phyloP scores from a whole-genome alignment of 2,329 filamentous ascomycete genomes.

The Ascochyta viciae-villosae region DNA sequence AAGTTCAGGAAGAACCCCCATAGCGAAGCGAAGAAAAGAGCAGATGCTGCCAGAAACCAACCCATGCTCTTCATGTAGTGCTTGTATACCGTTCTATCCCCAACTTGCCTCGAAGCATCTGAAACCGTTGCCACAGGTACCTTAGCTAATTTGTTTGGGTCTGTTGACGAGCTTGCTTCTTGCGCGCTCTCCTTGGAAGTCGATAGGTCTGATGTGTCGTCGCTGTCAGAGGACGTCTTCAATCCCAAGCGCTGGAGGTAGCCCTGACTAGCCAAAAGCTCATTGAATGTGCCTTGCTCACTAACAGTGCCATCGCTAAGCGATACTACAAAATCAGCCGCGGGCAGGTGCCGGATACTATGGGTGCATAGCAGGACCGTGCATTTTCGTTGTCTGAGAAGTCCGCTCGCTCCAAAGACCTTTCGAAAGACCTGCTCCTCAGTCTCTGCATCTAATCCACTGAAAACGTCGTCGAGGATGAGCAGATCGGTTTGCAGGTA shows the following conservation, averaged over 20 bases:
- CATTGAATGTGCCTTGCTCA: conserved; percentile 45
- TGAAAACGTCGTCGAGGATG: conserved; percentile 58
- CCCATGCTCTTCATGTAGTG: conserved; percentile 22
- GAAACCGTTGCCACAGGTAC: too few species aligned
- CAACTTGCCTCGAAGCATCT: conserved; percentile 3
- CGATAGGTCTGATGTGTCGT: neutral
- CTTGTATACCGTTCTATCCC: conserved; percentile 22
- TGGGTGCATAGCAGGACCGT: conserved; percentile 28
- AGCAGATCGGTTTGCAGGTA: conserved; percentile 54
- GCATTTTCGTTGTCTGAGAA: conserved; percentile 45
- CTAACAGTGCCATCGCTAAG: conserved; percentile 11
- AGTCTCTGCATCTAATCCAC: conserved; percentile 56
- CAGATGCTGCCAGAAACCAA: neutral
- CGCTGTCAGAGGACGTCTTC: too few species aligned
- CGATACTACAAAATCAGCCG: conserved; percentile 20
- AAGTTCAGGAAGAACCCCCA: conserved; percentile 4
- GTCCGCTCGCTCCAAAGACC: conserved; percentile 51
- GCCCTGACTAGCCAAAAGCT: conserved; percentile 32
- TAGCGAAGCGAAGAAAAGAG: conserved; percentile 5
- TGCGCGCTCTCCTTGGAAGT: neutral
- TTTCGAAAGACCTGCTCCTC: conserved; percentile 55
- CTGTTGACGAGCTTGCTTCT: too few species aligned
- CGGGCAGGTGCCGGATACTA: conserved; percentile 13
- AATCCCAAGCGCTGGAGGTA: conserved; percentile 40
- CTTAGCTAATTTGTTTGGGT: too few species aligned